Evolutionary conservation across 2,329 filamentous ascomycete genomes (phyloP).

Genomic region (Exophiala alcalophila): DNA sequence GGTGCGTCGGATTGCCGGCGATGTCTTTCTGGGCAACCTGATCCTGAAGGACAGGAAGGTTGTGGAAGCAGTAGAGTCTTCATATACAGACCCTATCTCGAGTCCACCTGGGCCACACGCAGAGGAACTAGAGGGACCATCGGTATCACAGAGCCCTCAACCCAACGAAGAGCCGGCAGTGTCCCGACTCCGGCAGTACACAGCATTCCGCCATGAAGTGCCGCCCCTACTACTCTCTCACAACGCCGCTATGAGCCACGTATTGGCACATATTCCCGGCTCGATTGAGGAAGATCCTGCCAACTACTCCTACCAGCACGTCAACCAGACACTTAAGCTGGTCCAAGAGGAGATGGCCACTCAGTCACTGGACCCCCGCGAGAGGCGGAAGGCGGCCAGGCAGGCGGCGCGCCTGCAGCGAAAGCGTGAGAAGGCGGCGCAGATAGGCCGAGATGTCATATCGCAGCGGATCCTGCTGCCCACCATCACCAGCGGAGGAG

Average conservation of each 20-base stretch:
- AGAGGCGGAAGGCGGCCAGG: constrained; percentile 17
- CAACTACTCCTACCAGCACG: constrained; percentile 21
- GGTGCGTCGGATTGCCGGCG: constrained; percentile 19
- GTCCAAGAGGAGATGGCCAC: constrained; percentile 18
- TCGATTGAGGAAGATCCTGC: constrained; percentile 21
- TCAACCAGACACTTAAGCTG: constrained; percentile 18
- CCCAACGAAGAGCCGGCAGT: constrained; percentile 14
- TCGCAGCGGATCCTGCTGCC: constrained; percentile 18
- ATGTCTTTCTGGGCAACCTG: constrained; percentile 13
- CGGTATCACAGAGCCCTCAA: constrained; percentile 9
- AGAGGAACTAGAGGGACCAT: constrained; percentile 1
- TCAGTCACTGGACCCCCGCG: constrained; percentile 20
- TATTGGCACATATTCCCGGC: constrained; percentile 17
- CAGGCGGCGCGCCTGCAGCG: constrained; percentile 15
- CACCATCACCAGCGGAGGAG: constrained; percentile 7
- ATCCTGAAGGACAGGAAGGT: constrained; percentile 1
- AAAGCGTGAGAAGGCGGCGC: constrained; percentile 14
- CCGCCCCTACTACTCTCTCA: constrained; percentile 6
- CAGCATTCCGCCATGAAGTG: constrained; percentile 7
- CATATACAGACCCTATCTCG: neutral
- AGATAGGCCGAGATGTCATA: constrained; percentile 15
- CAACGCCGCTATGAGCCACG: constrained; percentile 6
- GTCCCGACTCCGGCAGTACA: constrained; percentile 15
- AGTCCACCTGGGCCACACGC: constrained; percentile 4
- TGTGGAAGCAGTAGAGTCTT: neutral